Evolutionary conservation across 2,329 filamentous ascomycete genomes (phyloP).

Genomic region (Cladophialophora chaetospira): DNA sequence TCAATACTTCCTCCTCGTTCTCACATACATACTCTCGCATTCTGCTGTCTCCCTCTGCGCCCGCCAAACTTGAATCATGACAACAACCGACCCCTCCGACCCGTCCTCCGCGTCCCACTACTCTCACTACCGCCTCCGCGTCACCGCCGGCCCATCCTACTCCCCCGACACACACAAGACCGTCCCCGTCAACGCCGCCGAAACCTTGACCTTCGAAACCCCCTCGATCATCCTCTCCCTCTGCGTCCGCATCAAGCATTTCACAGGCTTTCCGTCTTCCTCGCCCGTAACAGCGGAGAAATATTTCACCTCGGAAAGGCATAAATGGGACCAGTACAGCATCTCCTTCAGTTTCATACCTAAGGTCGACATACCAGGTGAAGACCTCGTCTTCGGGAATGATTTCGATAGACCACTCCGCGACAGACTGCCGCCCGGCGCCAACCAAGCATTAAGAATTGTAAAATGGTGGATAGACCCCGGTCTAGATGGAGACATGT

Average conservation of each 20-base stretch:
- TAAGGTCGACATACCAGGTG: constrained; percentile 65
- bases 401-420: constrained; percentile 92
- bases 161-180: constrained; percentile 69
- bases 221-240: constrained; percentile 69
- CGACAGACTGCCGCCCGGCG: constrained; percentile 81
- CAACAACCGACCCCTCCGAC: background rate
- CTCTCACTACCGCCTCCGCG: constrained; percentile 67
- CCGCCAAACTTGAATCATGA: background rate
- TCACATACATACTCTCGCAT: background rate
- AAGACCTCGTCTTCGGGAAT: constrained; percentile 87
- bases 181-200: constrained; percentile 72
- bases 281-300: constrained; percentile 67
- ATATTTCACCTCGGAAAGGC: constrained; percentile 74
- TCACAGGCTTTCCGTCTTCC: constrained; percentile 66
- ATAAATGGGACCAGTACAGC: constrained; percentile 78
- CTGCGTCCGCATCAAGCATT: constrained; percentile 72
- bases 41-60: background rate
- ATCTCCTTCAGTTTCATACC: constrained; percentile 78
- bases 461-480: constrained; percentile 92
- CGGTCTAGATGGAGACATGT: constrained; percentile 83
- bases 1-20: background rate
- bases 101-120: constrained; percentile 8
- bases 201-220: constrained; percentile 64
- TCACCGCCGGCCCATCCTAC: constrained; percentile 80
- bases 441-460: constrained; percentile 78